Evolutionary conservation across 805 yeast species (phyloP).

Genomic region (Lipomyces mesembrius): DNA sequence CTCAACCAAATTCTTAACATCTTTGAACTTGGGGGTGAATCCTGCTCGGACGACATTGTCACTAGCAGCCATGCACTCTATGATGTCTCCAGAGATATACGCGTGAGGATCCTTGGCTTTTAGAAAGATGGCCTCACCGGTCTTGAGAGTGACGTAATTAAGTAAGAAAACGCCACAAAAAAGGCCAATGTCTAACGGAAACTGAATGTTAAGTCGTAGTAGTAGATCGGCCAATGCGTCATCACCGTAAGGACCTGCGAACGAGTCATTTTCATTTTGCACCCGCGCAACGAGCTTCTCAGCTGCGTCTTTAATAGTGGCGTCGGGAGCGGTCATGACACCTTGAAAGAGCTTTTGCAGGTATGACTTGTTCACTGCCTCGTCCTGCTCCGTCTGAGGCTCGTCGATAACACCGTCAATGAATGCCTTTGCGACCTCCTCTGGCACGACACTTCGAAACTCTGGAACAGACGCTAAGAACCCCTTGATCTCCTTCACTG

Average conservation of each 20-base stretch:
- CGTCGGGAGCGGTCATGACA: conserved; percentile 82
- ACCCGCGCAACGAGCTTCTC: conserved; percentile 70
- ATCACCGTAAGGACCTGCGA: conserved; percentile 53
- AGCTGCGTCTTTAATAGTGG: conserved; percentile 60
- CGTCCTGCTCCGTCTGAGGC: conserved; percentile 54
- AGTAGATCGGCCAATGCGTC: conserved; percentile 71
- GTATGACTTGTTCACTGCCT: conserved; percentile 61
- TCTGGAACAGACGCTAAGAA: conserved; percentile 78
- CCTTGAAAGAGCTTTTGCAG: conserved; percentile 77
- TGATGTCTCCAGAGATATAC: conserved; percentile 93
- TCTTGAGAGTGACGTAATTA: conserved; percentile 78
- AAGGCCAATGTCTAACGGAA: conserved; percentile 91
- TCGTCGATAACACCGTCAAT: conserved; percentile 23
- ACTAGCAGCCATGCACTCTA: conserved; percentile 99
- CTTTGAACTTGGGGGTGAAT: conserved; percentile 99
- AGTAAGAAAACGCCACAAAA: conserved; percentile 94
- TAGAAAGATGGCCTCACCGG: conserved; percentile 96
- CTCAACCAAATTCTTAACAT: conserved; percentile 83
- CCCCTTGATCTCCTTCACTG: conserved; percentile 73
- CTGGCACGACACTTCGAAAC: conserved; percentile 70
- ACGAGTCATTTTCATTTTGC: conserved; percentile 58
- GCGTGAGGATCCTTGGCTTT: conserved; percentile 99
- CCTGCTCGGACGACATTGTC: conserved; percentile 99
- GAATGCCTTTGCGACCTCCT: conserved; percentile 53
- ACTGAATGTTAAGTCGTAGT: conserved; percentile 78